Percentiles rank a stretch among this genome's conserved stretches.
These are phyloP conservation scores for Rhazya stricta DNA, from an alignment of 257 asterid species.

Conservation along the genomic window DNA sequence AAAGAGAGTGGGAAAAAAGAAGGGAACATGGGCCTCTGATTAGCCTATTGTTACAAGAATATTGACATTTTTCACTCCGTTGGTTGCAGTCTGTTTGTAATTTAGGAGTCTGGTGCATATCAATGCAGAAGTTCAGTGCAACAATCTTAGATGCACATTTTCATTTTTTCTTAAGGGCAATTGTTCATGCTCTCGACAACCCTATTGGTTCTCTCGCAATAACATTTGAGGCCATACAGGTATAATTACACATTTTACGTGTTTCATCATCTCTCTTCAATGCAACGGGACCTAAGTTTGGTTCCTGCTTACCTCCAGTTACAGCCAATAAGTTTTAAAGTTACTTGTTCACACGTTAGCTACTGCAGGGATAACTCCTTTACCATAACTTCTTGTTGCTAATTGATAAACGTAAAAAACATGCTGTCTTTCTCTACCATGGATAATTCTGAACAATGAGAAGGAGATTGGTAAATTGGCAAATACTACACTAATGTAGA, in stretches of 20 bases:
- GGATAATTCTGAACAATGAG: not conserved
- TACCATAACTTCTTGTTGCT: not conserved
- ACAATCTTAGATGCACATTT: slow-evolving; percentile 44
- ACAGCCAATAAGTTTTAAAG: not conserved
- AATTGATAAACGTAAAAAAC: not conserved
- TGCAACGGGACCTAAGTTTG: not conserved
- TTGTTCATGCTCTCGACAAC: slow-evolving; percentile 66
- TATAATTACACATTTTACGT: slow-evolving; percentile 14
- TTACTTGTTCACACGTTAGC: not conserved
- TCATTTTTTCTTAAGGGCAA: slow-evolving; percentile 48
- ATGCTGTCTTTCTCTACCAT: not conserved
- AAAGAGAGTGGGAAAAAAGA: not conserved
- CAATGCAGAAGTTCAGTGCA: slow-evolving; percentile 57
- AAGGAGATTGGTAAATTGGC: not conserved
- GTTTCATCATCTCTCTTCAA: not conserved
- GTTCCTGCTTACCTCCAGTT: too few species aligned
- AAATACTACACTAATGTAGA: not conserved
- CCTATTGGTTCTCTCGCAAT: slow-evolving; percentile 74
- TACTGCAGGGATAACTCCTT: not conserved
- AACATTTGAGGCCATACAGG: slow-evolving; percentile 88
- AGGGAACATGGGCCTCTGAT: not conserved
- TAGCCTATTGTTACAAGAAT: not conserved
- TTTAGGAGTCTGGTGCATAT: slow-evolving; percentile 78
- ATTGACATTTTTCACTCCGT: slow-evolving; percentile 19
- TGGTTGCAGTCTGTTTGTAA: slow-evolving; percentile 69